These are phyloP conservation scores for Striga hermonthica DNA, from an alignment of 305 asterid genomes.

Conservation along the genomic window DNA sequence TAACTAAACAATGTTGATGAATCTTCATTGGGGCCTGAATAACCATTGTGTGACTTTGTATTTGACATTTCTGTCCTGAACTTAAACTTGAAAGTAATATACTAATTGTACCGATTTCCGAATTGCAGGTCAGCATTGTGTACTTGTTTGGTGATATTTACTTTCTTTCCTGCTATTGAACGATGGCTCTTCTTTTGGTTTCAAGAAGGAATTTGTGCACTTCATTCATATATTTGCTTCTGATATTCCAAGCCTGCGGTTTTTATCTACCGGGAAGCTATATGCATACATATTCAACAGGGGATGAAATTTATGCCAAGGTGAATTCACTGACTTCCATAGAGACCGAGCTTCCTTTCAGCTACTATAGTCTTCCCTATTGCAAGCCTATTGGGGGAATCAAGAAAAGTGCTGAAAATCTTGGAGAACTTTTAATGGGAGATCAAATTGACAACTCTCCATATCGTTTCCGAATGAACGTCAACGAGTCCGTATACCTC, in stretches of 20 bases:
- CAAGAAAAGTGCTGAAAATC: conserved; percentile 86
- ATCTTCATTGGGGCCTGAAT: conserved; percentile 23
- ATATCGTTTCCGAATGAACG: conserved; percentile 67
- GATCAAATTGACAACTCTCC: conserved; percentile 87
- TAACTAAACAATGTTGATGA: neutral
- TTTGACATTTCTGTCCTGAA: conserved; percentile 2
- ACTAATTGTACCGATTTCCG: conserved; percentile 27
- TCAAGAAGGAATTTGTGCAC: conserved; percentile 47
- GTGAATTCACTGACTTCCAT: conserved; percentile 87
- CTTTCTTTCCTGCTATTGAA: conserved; percentile 40
- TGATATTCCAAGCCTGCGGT: conserved; percentile 51
- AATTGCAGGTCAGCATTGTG: conserved; percentile 41
- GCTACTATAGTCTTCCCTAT: conserved; percentile 79
- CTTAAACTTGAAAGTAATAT: conserved; percentile 5
- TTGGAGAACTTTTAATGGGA: conserved; percentile 87
- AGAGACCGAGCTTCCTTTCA: conserved; percentile 82
- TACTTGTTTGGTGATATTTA: conserved; percentile 35
- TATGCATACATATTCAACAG: conserved; percentile 61
- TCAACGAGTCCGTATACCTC: conserved; percentile 60
- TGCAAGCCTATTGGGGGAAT: conserved; percentile 68
- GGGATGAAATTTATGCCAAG: conserved; percentile 52
- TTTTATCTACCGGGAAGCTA: conserved; percentile 88
- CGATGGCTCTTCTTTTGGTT: conserved; percentile 59
- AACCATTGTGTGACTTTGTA: conserved; percentile 14
- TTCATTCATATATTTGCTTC: conserved; percentile 42